A percentile compares a stretch with the other conserved stretches of the same genome.
These are phyloP conservation scores for Ormosia semicastrata DNA, from an alignment of 306 rosid species.

Conservation along the genomic window DNA sequence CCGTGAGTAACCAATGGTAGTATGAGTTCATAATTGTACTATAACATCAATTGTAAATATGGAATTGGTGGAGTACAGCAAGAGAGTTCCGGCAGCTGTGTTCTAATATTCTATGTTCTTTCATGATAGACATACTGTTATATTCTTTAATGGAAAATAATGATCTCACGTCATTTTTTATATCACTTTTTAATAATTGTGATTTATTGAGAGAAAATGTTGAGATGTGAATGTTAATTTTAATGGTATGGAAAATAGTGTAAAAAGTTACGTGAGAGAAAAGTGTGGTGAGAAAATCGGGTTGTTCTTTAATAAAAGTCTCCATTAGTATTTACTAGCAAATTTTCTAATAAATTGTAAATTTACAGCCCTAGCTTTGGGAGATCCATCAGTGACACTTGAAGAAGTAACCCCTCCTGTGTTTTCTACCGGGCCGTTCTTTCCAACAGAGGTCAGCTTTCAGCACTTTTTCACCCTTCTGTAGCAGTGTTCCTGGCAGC, in stretches of 20 bases:
- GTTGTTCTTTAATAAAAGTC: background rate
- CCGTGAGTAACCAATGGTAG: background rate
- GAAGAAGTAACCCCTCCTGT: constrained; percentile 80
- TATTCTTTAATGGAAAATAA: background rate
- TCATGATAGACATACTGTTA: background rate
- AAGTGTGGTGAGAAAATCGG: no score
- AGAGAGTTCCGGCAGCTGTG: background rate
- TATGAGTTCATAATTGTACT: background rate
- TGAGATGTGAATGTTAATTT: no score
- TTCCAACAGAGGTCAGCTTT: constrained; percentile 74
- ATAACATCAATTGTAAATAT: constrained; percentile 1
- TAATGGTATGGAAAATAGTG: no score
- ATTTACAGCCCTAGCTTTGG: constrained; percentile 79
- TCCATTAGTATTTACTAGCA: background rate
- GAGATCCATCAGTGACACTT: constrained; percentile 80
- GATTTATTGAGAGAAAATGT: no score
- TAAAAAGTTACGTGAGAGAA: no score
- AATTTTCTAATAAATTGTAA: constrained; percentile 30
- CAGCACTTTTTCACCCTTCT: background rate
- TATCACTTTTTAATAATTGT: no score
- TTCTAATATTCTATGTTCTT: background rate
- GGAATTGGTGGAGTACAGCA: background rate
- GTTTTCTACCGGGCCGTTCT: constrained; percentile 66
- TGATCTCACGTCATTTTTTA: no score
- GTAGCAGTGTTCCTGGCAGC: background rate